Percentiles rank a stretch among this genome's conserved stretches.
Conservation (phyloP, 306 rosid species). For the Argentina anserina region DNA sequence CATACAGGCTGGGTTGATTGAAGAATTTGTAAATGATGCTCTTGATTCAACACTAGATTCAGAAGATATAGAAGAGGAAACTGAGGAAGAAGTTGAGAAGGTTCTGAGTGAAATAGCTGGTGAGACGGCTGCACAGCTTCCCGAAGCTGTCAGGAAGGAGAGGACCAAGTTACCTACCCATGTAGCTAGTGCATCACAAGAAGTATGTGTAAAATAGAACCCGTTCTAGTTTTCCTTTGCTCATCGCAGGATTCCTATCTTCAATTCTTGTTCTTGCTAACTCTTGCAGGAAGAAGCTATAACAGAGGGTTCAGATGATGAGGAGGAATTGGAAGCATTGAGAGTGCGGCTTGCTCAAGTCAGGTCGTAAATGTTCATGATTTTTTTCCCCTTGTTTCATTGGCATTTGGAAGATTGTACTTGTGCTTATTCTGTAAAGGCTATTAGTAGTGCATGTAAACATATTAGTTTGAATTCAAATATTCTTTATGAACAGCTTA, state of each 20-base stretch:
- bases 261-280: slow-evolving; percentile 11
- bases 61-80: slow-evolving; percentile 91
- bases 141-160: slow-evolving; percentile 72
- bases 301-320: slow-evolving; percentile 67
- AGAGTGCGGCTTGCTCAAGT: slow-evolving; percentile 78
- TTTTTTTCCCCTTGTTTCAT: not conserved
- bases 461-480: not conserved
- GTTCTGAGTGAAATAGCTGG: slow-evolving; percentile 76
- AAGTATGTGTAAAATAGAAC: slow-evolving; percentile 30
- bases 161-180: slow-evolving; percentile 54
- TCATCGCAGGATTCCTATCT: slow-evolving; percentile 9
- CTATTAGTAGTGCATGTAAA: no score
- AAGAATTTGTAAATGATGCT: slow-evolving; percentile 73
- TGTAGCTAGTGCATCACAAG: slow-evolving; percentile 40
- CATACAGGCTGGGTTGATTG: slow-evolving; percentile 81
- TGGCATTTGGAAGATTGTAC: not conserved
- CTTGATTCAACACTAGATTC: slow-evolving; percentile 79
- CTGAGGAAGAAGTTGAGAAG: slow-evolving; percentile 89
- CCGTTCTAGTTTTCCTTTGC: slow-evolving; percentile 2
- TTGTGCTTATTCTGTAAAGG: slow-evolving; percentile 9
- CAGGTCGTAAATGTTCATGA: slow-evolving; percentile 36
- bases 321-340: slow-evolving; percentile 68
- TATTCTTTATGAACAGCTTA: no score
- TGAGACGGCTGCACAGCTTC: slow-evolving; percentile 83
- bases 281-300: slow-evolving; percentile 54